Base-by-base conservation (phyloP, 108 stramenopile species). In the Skeletonema grethae region DNA sequence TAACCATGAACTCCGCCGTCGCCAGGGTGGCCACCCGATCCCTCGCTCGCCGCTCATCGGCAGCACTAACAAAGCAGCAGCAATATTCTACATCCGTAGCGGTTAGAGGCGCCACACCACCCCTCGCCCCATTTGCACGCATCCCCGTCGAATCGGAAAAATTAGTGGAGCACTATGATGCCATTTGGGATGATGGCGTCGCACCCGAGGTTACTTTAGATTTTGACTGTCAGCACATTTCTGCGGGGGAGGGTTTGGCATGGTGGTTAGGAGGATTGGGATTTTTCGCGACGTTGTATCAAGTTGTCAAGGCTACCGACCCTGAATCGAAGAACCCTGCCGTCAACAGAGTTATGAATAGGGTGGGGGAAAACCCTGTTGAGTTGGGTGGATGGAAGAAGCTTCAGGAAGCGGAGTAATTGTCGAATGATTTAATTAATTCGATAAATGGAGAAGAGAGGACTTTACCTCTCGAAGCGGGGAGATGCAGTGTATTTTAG, bases 121-220 rank as follows among this genome's bases (percentile, higher is more conserved):
- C 94, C 13, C 65, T 92, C 67, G 79, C 91, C 45, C 88, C 94
- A 24, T 91, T 89, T 77, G 87, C 87, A 45, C 85, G 94, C 13
- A 90, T 88, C 73, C 90, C 91, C 76, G 31, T 88, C 88, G 55
- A 72, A 80, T 73, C 84, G 82, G 79, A 84, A 70, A 72, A 96
- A 93, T 82, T 98, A 29, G 81, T 86, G n/a, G 97, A 98, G 80
- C 94, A 97, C 59, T 73, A 87, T 64, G 97, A 97, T 73, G 85
- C 93, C 55, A 70, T 98, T 50, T 98, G 96, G 88, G 95, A 98
- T 70, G 98, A 98, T 84, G 95, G 96, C 43, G 97, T 97, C 48
- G 98, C 98, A 0, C 95, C 98, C 24, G 98, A 98, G 75, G 73
- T 95, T 46, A 92, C 94, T 28, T 69, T 98, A 29, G 98, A 98